These are phyloP conservation scores for Colletotrichum sp. DNA, from an alignment of 2,329 filamentous ascomycete species.

Conservation along the genomic window DNA sequence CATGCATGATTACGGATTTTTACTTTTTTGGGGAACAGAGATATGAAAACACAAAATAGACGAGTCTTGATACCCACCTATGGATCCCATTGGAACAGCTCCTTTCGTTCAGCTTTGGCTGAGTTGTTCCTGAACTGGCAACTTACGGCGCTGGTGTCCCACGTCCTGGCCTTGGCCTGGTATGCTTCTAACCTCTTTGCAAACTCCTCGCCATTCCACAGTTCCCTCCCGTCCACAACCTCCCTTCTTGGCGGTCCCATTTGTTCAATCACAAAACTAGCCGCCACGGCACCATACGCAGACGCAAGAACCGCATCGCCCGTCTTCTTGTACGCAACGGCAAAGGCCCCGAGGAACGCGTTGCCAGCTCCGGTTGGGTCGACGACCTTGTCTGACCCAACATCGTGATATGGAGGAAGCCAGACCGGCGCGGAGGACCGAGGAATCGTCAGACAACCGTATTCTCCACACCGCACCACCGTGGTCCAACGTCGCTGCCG, in stretches of 20 bases:
- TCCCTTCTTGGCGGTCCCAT: not conserved
- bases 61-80: constrained; percentile 2
- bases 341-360: constrained; percentile 5
- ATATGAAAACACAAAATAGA: not conserved
- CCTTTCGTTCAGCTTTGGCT: not conserved
- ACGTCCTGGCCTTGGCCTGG: not conserved
- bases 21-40: not conserved
- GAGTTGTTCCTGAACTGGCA: not conserved
- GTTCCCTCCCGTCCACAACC: not conserved
- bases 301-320: not conserved
- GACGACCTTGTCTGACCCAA: not conserved
- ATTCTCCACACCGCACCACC: not conserved
- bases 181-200: not conserved
- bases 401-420: constrained; percentile 3
- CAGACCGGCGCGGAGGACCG: not conserved
- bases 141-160: not conserved
- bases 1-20: not conserved
- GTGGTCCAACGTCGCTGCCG: not conserved
- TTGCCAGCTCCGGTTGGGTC: not conserved
- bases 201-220: constrained; percentile 14
- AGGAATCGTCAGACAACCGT: not conserved
- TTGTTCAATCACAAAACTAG: constrained; percentile 13
- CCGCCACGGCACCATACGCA: constrained; percentile 6
- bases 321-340: not conserved
- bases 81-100: not conserved